Conservation (phyloP, 176 grass and related monocot species). For the Thinopyrum elongatum region DNA sequence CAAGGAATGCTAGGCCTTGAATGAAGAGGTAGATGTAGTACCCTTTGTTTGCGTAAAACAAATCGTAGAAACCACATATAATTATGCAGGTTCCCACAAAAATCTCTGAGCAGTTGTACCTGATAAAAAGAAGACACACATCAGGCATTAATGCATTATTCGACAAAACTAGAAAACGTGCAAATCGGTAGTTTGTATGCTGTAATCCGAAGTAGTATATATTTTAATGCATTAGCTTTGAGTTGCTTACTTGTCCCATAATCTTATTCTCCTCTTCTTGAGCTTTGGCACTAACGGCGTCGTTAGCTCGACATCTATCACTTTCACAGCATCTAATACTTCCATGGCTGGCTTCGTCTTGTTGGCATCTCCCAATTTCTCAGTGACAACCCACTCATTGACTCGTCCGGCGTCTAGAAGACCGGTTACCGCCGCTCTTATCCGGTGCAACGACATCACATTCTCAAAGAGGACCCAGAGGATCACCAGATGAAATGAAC, state of each 20-base stretch:
- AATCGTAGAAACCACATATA: constrained; percentile 66
- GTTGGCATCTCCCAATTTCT: constrained; percentile 70
- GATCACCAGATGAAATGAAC: constrained; percentile 88
- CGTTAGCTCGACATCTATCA: constrained; percentile 46
- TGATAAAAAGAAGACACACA: constrained; percentile 22
- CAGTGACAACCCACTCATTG: constrained; percentile 96
- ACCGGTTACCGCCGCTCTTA: constrained; percentile 65
- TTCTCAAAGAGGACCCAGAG: constrained; percentile 95
- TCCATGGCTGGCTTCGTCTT: constrained; percentile 61
- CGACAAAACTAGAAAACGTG: neutral
- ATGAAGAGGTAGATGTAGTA: constrained; percentile 80
- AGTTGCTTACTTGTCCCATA: constrained; percentile 53
- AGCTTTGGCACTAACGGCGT: constrained; percentile 43
- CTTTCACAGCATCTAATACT: constrained; percentile 40
- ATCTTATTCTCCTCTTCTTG: constrained; percentile 42
- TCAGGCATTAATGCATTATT: constrained; percentile 25
- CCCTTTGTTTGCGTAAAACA: constrained; percentile 58
- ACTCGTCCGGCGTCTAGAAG: constrained; percentile 76
- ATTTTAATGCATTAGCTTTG: neutral
- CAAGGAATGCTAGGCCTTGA: constrained; percentile 70
- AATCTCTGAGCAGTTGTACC: constrained; percentile 72
- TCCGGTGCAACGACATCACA: constrained; percentile 84
- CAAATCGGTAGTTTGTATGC: neutral
- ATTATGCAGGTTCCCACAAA: constrained; percentile 59
- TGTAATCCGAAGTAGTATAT: neutral